Conservation (phyloP, 2,329 filamentous ascomycete genomes). For the Didymella glomerata region DNA sequence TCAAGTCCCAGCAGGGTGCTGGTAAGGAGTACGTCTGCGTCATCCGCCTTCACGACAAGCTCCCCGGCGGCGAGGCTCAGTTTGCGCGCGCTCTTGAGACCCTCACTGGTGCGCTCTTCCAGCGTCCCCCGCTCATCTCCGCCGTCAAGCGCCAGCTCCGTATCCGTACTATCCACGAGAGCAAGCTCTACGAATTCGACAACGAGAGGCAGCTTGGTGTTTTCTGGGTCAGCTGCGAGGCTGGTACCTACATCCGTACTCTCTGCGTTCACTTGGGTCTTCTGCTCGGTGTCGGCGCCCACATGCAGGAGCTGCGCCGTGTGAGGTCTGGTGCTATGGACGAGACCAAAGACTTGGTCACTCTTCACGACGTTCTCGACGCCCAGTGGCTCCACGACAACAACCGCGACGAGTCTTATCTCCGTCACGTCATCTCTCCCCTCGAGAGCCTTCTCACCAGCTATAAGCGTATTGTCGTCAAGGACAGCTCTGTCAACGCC, state of each 20-base stretch:
- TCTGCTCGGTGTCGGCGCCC: slow-evolving; percentile 81
- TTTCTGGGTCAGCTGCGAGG: slow-evolving; percentile 99
- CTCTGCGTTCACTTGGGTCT: slow-evolving; percentile 92
- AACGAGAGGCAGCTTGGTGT: slow-evolving; percentile 97
- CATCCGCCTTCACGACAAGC: slow-evolving; percentile 92
- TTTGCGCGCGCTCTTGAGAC: slow-evolving; percentile 94
- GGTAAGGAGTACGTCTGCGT: slow-evolving; percentile 99
- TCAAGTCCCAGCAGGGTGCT: slow-evolving; percentile 98
- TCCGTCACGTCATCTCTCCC: slow-evolving; percentile 89
- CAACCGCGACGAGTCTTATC: slow-evolving; percentile 90
- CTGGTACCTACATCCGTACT: slow-evolving; percentile 97
- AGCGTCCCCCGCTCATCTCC: slow-evolving; percentile 95
- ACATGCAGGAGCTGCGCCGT: slow-evolving; percentile 98
- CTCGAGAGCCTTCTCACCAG: slow-evolving; percentile 89
- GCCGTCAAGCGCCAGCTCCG: slow-evolving; percentile 98
- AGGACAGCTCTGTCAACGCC: slow-evolving; percentile 95
- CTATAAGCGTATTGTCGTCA: slow-evolving; percentile 97
- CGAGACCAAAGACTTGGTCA: slow-evolving; percentile 87
- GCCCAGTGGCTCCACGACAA: slow-evolving; percentile 97
- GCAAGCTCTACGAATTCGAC: slow-evolving; percentile 94
- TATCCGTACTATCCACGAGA: slow-evolving; percentile 97
- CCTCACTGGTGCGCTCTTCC: slow-evolving; percentile 94
- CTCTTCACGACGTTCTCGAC: slow-evolving; percentile 92
- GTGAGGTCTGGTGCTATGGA: slow-evolving; percentile 95
- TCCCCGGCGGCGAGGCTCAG: slow-evolving; percentile 91